A percentile compares a stretch with the other conserved stretches of the same genome.
Conservation (phyloP, 768 basidiomycete genomes). For the Rhizopogon sp. region DNA sequence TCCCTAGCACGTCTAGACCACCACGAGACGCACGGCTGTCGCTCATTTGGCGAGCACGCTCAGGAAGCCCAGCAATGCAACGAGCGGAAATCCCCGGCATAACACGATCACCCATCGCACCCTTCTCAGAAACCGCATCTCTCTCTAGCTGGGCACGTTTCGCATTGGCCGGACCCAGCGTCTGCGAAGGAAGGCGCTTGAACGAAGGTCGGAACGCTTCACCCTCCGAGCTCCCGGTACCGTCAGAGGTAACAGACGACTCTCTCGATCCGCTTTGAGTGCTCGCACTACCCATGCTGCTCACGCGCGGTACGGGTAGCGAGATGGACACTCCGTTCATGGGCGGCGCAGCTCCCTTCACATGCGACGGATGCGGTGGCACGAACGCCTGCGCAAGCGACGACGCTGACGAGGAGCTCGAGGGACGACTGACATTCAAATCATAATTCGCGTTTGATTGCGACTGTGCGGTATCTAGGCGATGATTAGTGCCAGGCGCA, state of each 20-base stretch:
- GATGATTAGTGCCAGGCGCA: slow-evolving; percentile 1
- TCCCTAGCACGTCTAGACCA: background rate
- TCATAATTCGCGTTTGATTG: slow-evolving; percentile 12
- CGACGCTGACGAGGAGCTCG: slow-evolving; percentile 32
- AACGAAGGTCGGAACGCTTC: slow-evolving; percentile 53
- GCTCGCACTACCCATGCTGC: slow-evolving; percentile 5
- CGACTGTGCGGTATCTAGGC: background rate
- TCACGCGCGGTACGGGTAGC: slow-evolving; percentile 25
- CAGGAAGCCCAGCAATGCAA: slow-evolving; percentile 24
- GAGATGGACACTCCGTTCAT: slow-evolving; percentile 27
- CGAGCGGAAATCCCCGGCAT: slow-evolving; percentile 14
- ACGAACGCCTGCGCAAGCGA: slow-evolving; percentile 38
- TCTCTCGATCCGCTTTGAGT: slow-evolving; percentile 21
- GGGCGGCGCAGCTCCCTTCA: slow-evolving; percentile 17
- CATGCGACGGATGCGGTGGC: slow-evolving; percentile 8
- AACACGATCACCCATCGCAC: background rate
- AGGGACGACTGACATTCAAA: slow-evolving; percentile 27
- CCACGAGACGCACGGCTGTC: background rate
- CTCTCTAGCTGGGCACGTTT: slow-evolving; percentile 48
- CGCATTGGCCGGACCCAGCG: slow-evolving; percentile 52
- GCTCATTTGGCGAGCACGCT: slow-evolving; percentile 20
- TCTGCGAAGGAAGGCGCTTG: slow-evolving; percentile 71
- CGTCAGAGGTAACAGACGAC: slow-evolving; percentile 28
- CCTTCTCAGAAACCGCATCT: slow-evolving; percentile 21
- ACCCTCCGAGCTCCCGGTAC: slow-evolving; percentile 27